Conservation (phyloP, 306 rosid species). For the Glycine tomentella region DNA sequence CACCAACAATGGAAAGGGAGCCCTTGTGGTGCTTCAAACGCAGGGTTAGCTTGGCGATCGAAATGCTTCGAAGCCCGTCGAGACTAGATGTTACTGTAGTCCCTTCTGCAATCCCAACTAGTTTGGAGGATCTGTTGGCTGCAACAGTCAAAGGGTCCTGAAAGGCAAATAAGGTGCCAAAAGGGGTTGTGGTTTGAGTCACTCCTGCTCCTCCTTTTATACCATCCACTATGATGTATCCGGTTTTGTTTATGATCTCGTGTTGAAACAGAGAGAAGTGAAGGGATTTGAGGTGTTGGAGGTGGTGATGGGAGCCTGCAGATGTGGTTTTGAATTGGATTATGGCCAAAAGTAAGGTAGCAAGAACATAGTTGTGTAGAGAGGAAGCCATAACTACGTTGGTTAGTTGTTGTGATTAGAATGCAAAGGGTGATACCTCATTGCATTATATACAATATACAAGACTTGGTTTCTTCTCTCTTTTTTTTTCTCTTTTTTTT, state of each 20-base stretch:
- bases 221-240: constrained; percentile 69
- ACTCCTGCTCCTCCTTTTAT: constrained; percentile 54
- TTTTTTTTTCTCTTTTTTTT: background rate
- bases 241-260: constrained; percentile 80
- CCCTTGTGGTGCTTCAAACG: constrained; percentile 62
- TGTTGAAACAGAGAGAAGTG: constrained; percentile 78
- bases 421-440: background rate
- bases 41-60: constrained; percentile 70
- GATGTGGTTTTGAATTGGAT: constrained; percentile 29
- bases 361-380: constrained; percentile 28
- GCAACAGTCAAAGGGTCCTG: constrained; percentile 68
- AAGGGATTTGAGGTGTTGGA: constrained; percentile 58
- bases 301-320: constrained; percentile 38
- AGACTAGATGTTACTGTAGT: constrained; percentile 69
- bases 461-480: background rate
- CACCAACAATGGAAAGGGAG: constrained; percentile 72
- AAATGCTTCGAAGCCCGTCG: constrained; percentile 73
- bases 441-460: constrained; percentile 22
- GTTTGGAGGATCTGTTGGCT: constrained; percentile 58
- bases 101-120: constrained; percentile 71
- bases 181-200: constrained; percentile 72
- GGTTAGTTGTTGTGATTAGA: background rate
- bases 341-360: constrained; percentile 32
- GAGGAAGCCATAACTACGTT: constrained; percentile 30
- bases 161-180: constrained; percentile 76